These are phyloP conservation scores for Saccharomyces hybrid DNA, from an alignment of 1,139 yeast genomes.

Conservation along the genomic window DNA sequence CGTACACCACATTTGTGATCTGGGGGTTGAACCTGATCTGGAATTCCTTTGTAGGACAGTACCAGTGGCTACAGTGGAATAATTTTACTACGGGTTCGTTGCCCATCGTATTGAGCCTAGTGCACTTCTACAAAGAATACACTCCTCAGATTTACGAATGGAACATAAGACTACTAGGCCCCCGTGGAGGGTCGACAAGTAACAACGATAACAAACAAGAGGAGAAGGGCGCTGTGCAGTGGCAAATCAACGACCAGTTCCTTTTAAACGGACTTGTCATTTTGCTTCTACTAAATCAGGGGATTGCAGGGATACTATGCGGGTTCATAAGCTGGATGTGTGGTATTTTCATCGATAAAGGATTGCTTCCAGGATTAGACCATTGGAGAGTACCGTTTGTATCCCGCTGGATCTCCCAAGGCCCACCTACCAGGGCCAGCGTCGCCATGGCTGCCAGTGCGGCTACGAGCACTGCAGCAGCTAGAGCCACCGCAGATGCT, in stretches of 20 bases:
- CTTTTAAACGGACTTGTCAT: constrained; percentile 20
- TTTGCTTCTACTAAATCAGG: constrained; percentile 26
- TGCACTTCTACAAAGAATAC: constrained; percentile 30
- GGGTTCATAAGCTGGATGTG: constrained; percentile 29
- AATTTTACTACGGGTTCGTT: constrained; percentile 25
- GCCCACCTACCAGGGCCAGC: background rate
- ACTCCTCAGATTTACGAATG: constrained; percentile 30
- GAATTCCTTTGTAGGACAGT: constrained; percentile 6
- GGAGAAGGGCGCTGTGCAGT: constrained; percentile 6
- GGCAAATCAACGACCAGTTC: constrained; percentile 29
- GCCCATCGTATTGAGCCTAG: constrained; percentile 23
- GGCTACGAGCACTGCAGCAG: constrained; percentile 2
- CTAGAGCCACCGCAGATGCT: constrained; percentile 1
- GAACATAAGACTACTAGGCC: constrained; percentile 20
- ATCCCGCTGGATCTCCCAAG: constrained; percentile 3
- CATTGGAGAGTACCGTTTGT: constrained; percentile 20
- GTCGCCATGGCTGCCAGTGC: background rate
- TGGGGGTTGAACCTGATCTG: constrained; percentile 11
- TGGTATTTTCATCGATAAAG: constrained; percentile 27
- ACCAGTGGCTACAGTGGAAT: constrained; percentile 21
- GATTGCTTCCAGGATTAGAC: constrained; percentile 25
- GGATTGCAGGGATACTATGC: constrained; percentile 20
- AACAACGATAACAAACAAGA: constrained; percentile 11
- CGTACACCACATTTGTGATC: constrained; percentile 21
- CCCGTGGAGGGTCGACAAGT: constrained; percentile 13